Conservation (phyloP, 768 basidiomycete genomes). For the Multifurca ochricompacta region DNA sequence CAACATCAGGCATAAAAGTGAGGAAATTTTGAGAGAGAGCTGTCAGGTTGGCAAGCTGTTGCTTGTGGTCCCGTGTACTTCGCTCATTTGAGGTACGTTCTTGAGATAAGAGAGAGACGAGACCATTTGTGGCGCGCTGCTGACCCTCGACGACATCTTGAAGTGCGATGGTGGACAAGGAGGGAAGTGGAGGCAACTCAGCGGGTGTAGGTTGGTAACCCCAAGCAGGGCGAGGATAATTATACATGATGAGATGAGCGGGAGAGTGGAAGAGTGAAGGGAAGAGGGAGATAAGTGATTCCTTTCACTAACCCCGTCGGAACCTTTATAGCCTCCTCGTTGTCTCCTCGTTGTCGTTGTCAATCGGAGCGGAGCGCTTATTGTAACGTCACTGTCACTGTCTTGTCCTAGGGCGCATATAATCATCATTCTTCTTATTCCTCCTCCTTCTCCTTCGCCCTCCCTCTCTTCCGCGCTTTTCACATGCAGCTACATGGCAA, state of each 20-base stretch:
- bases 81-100: constrained; percentile 4
- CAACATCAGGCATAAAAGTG: constrained; percentile 10
- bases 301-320: not conserved
- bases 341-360: too few species aligned
- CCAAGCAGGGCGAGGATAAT: not conserved
- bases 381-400: too few species aligned
- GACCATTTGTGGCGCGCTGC: constrained; percentile 5
- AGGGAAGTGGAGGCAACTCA: not conserved
- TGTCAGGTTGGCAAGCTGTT: constrained; percentile 2
- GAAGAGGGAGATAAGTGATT: not conserved
- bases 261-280: not conserved
- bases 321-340: constrained; percentile 12
- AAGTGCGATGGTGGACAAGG: constrained; percentile 5
- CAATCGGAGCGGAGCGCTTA: too few species aligned
- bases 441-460: too few species aligned
- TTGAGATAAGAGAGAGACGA: constrained; percentile 7
- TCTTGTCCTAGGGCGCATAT: not conserved
- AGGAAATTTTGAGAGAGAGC: constrained; percentile 12
- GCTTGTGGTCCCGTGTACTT: constrained; percentile 7
- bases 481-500: too few species aligned
- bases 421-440: too few species aligned
- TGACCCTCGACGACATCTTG: constrained; percentile 15
- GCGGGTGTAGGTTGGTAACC: not conserved
- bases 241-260: not conserved
- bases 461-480: too few species aligned